Percentiles rank a stretch among this genome's conserved stretches.
phyloP scores from a whole-genome alignment of 345 rosid genomes.

The Theobroma cacao region DNA sequence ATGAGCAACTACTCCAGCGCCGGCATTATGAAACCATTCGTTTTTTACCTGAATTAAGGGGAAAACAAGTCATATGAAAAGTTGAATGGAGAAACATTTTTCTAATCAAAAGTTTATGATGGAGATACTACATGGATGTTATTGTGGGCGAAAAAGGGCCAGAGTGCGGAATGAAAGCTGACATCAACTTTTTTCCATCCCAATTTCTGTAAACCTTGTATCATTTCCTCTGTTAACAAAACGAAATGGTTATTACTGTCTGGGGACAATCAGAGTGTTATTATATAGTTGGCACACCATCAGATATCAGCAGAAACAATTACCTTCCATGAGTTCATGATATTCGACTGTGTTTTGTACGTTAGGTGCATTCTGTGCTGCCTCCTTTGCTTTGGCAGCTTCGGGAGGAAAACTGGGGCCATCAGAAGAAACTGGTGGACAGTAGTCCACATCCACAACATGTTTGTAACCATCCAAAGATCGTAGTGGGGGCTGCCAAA shows the following conservation, averaged over 20 bases:
- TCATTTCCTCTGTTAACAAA: conserved; percentile 83
- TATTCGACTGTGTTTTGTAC: conserved; percentile 60
- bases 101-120: not conserved
- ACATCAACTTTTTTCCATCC: conserved; percentile 99
- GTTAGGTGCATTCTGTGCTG: conserved; percentile 76
- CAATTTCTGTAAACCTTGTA: conserved; percentile 70
- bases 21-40: conserved; percentile 82
- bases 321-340: conserved; percentile 92
- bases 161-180: conserved; percentile 86
- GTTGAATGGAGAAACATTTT: not conserved
- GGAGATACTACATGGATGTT: conserved; percentile 66
- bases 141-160: conserved; percentile 97
- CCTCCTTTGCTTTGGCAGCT: conserved; percentile 88
- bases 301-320: not conserved
- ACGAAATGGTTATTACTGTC: not conserved
- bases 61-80: not conserved
- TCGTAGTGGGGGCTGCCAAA: conserved; percentile 68
- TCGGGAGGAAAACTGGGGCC: conserved; percentile 85
- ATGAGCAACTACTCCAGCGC: conserved; percentile 87
- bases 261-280: not conserved
- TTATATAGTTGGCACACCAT: not conserved
- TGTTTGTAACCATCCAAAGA: conserved; percentile 97
- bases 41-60: conserved; percentile 64
- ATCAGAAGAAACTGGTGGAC: conserved; percentile 77
- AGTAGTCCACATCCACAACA: conserved; percentile 86